A percentile compares a stretch with the other conserved stretches of the same genome.
Conservation (phyloP, 2,329 filamentous ascomycete species). For the Exophiala mesophila region DNA sequence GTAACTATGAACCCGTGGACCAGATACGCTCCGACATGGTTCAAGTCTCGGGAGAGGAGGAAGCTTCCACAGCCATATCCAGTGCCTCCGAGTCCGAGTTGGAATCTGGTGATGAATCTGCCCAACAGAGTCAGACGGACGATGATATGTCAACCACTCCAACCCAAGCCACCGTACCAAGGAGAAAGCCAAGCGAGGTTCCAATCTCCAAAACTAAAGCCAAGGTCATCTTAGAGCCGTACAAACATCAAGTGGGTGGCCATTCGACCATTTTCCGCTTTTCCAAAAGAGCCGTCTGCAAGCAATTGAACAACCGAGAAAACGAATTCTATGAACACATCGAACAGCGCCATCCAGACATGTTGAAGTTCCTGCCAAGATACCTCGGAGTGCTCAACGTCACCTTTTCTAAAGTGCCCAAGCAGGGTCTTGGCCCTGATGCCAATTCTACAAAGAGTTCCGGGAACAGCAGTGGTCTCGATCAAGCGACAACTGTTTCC, state of each 20-base stretch:
- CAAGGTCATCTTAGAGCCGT: slow-evolving; percentile 92
- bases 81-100: slow-evolving; percentile 44
- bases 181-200: slow-evolving; percentile 26
- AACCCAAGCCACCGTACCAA: slow-evolving; percentile 32
- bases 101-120: slow-evolving; percentile 40
- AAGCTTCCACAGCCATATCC: slow-evolving; percentile 4
- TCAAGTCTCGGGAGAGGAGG: slow-evolving; percentile 15
- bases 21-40: slow-evolving; percentile 15
- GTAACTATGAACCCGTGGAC: slow-evolving; percentile 39
- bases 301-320: slow-evolving; percentile 94
- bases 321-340: slow-evolving; percentile 99
- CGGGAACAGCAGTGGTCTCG: slow-evolving; percentile 2
- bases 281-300: slow-evolving; percentile 90
- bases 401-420: slow-evolving; percentile 79
- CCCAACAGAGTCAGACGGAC: slow-evolving; percentile 50
- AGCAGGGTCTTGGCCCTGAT: slow-evolving; percentile 41
- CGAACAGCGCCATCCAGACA: slow-evolving; percentile 81
- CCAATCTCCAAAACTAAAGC: slow-evolving; percentile 57
- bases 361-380: slow-evolving; percentile 85
- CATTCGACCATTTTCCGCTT: slow-evolving; percentile 97
- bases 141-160: slow-evolving; percentile 49
- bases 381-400: slow-evolving; percentile 91
- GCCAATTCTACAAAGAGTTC: slow-evolving; percentile 2
- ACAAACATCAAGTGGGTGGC: slow-evolving; percentile 94
- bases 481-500: slow-evolving; percentile 1